Evolutionary conservation across 192 early-diverging fungal genomes (phyloP).

Genomic region (Kappamyces sp.): DNA sequence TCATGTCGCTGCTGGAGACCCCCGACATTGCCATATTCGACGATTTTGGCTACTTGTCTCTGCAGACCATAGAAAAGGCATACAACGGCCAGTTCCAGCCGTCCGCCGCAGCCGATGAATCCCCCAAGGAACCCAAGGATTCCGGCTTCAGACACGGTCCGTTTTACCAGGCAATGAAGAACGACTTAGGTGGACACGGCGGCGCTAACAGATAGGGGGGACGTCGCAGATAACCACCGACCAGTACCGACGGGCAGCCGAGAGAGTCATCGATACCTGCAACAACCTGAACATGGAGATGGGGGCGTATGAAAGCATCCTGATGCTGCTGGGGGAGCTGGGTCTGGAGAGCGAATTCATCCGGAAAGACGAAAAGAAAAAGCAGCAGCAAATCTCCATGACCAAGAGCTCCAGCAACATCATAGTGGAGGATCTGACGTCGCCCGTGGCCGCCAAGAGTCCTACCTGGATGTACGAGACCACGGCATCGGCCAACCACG

Average conservation of each 20-base stretch:
- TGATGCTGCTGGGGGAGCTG: constrained; percentile 26
- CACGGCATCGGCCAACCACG: constrained; percentile 23
- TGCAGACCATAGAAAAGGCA: constrained; percentile 31
- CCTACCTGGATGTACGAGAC: background rate
- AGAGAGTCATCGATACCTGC: constrained; percentile 42
- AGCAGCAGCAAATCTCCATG: constrained; percentile 8
- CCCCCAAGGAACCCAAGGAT: too few species aligned
- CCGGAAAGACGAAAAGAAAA: constrained; percentile 21
- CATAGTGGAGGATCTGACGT: background rate
- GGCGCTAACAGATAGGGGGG: constrained; percentile 20
- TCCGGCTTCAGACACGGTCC: constrained; percentile 24
- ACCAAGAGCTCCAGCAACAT: constrained; percentile 20
- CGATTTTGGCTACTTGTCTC: constrained; percentile 27
- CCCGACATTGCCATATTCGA: constrained; percentile 34
- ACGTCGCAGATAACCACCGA: constrained; percentile 34
- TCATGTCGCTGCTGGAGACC: constrained; percentile 23
- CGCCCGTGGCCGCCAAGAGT: background rate
- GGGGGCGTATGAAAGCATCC: constrained; percentile 31
- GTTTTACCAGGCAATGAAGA: constrained; percentile 38
- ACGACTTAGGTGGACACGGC: constrained; percentile 28
- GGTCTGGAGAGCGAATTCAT: constrained; percentile 36
- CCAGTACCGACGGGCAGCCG: constrained; percentile 35
- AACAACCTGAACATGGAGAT: constrained; percentile 20
- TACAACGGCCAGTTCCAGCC: constrained; percentile 22
- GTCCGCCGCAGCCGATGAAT: background rate